Conservation (phyloP, 441 rosid species). For the Brassica balearica region DNA sequence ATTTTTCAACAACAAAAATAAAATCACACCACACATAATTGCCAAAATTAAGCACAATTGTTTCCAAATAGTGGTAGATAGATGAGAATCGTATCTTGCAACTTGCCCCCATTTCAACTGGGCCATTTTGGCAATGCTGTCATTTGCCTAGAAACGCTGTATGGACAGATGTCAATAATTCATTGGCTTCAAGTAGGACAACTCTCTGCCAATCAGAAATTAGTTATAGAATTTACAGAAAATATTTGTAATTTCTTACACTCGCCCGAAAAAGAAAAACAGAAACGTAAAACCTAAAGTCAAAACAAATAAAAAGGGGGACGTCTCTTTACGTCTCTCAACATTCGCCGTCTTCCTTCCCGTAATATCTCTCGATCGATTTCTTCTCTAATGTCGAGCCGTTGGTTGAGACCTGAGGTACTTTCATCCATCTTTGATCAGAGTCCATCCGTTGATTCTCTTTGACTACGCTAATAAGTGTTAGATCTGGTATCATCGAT, state of each 20-base stretch:
- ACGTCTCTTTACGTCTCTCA: conserved; percentile 7
- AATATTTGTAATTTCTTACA: background rate
- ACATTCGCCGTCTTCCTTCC: conserved; percentile 34
- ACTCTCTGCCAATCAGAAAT: conserved; percentile 32
- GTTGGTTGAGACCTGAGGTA: conserved; percentile 97
- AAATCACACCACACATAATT: background rate
- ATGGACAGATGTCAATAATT: background rate
- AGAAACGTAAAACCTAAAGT: conserved; percentile 31
- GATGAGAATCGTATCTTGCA: background rate
- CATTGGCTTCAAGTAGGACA: background rate
- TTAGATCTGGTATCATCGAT: conserved; percentile 14
- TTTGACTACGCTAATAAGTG: conserved; percentile 11
- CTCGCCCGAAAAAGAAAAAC: background rate
- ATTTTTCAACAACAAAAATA: background rate
- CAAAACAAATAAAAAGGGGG: conserved; percentile 19
- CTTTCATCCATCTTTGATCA: conserved; percentile 8
- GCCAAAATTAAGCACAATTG: background rate
- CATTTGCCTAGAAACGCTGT: background rate
- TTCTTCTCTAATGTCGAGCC: conserved; percentile 54
- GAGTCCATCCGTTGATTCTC: background rate
- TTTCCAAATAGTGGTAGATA: background rate
- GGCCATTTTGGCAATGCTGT: background rate
- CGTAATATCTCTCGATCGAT: conserved; percentile 17
- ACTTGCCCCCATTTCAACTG: background rate
- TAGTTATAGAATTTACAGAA: conserved; percentile 11